Evolutionary conservation across 805 yeast genomes (phyloP).

Genomic region (Pichia deserticola): DNA sequence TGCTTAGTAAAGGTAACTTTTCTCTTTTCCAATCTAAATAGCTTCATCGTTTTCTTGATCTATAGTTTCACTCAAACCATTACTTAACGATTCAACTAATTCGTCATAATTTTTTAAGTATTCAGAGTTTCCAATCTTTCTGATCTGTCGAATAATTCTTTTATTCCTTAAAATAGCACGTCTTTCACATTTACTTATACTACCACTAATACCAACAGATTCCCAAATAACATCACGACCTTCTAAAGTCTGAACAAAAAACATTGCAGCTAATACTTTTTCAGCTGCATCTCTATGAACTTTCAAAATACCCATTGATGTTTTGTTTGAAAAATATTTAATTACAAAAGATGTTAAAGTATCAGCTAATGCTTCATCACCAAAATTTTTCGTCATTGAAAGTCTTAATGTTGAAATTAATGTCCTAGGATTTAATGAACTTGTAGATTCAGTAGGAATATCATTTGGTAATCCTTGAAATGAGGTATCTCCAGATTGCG

Average conservation of each 20-base stretch:
- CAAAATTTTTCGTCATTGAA: constrained; percentile 57
- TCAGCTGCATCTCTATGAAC: constrained; percentile 61
- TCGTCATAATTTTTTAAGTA: background rate
- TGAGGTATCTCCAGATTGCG: constrained; percentile 28
- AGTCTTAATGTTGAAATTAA: constrained; percentile 48
- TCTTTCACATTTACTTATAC: constrained; percentile 77
- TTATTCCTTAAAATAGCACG: constrained; percentile 49
- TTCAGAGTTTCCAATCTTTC: background rate
- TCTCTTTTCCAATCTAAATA: no score
- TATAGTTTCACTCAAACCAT: background rate
- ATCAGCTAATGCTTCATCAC: constrained; percentile 67
- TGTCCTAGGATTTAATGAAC: constrained; percentile 39
- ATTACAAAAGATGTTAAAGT: constrained; percentile 32
- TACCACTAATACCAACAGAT: constrained; percentile 72
- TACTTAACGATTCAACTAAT: background rate
- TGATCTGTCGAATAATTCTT: constrained; percentile 8
- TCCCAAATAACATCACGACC: constrained; percentile 46
- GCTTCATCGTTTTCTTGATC: background rate
- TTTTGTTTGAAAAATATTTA: constrained; percentile 73
- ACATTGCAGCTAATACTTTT: constrained; percentile 59
- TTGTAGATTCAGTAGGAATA: constrained; percentile 37
- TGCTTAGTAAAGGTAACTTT: background rate
- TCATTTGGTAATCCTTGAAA: background rate
- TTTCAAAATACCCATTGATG: constrained; percentile 79
- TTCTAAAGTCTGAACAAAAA: constrained; percentile 44